Conservation (phyloP, 148 eudicot species). For the Suaeda aralocaspica region DNA sequence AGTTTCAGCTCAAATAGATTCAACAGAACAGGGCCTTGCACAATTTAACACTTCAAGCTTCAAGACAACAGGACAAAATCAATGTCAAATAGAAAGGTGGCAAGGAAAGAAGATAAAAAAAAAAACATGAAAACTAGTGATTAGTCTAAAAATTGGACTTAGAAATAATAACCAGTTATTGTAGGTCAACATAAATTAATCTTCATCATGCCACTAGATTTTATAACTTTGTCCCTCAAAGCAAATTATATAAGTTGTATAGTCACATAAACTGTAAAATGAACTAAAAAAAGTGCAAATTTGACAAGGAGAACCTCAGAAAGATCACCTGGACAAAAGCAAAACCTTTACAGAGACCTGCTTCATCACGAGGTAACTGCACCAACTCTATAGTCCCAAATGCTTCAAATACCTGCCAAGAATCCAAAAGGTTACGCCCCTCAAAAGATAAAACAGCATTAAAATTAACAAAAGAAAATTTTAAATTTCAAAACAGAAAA, state of each 20-base stretch:
- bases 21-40: no score
- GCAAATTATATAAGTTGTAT: not conserved
- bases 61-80: no score
- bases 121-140: no score
- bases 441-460: not conserved
- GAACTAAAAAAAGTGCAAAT: no score
- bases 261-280: not conserved
- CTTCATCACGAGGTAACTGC: slow-evolving; percentile 75
- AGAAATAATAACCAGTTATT: no score
- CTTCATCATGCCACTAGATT: not conserved
- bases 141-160: no score
- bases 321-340: slow-evolving; percentile 78
- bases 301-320: not conserved
- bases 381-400: slow-evolving; percentile 90
- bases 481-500: not conserved
- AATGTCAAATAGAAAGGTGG: no score
- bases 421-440: not conserved
- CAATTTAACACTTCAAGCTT: no score
- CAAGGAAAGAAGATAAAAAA: no score
- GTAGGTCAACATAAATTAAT: not conserved
- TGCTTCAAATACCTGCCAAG: slow-evolving; percentile 75
- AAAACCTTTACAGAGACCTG: slow-evolving; percentile 84
- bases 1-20: no score
- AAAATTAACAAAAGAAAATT: not conserved
- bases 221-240: not conserved